Evolutionary conservation across 78 protist species (phyloP).

Genomic region (Dictyostelium intermedium): DNA sequence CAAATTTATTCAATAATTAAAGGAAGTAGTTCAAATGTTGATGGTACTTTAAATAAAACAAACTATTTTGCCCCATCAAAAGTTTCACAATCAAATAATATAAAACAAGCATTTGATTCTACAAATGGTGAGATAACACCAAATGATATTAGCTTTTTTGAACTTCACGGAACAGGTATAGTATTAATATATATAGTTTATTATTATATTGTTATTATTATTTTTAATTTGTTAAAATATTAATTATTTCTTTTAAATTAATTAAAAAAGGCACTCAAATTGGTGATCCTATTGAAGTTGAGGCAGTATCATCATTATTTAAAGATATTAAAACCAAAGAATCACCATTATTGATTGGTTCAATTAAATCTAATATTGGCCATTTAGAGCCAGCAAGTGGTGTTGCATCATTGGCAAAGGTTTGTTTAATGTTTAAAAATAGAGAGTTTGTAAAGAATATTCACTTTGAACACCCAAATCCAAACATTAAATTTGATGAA

Average conservation of each 20-base stretch:
- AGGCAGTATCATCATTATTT: constrained; percentile 33
- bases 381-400: constrained; percentile 69
- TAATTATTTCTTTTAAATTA: too few relatives aligned
- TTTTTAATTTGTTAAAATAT: too few relatives aligned
- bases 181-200: too few relatives aligned
- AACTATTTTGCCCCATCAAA: background rate
- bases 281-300: constrained; percentile 60
- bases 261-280: too few relatives aligned
- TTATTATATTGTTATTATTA: too few relatives aligned
- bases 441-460: constrained; percentile 22
- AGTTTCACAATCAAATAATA: constrained; percentile 13
- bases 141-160: constrained; percentile 68
- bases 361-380: constrained; percentile 83
- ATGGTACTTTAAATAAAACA: constrained; percentile 82
- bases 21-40: constrained; percentile 59
- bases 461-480: constrained; percentile 19
- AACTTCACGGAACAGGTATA: constrained; percentile 94
- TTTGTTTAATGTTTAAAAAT: constrained; percentile 45
- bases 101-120: constrained; percentile 9
- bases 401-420: constrained; percentile 82
- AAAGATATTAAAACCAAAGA: background rate
- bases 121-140: background rate
- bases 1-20: constrained; percentile 56
- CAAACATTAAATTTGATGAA: constrained; percentile 29
- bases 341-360: constrained; percentile 70